Conservation (phyloP, 1,284 basidiomycete genomes). For the Microbotryum scabiosae region DNA sequence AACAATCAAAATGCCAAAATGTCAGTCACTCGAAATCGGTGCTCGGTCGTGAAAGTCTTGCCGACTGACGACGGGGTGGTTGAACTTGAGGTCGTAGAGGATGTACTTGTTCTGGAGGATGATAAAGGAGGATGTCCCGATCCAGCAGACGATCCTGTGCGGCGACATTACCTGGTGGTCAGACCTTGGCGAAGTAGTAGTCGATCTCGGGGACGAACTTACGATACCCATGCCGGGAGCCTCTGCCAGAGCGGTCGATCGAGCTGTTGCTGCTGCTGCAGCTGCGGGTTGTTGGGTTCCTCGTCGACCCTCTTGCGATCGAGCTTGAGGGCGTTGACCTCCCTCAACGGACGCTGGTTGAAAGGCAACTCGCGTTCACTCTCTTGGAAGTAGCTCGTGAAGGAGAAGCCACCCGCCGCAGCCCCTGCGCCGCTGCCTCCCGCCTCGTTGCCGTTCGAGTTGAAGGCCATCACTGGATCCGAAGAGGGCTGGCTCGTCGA, state of each 20-base stretch:
- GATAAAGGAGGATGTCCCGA: constrained; percentile 75
- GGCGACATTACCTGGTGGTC: neutral
- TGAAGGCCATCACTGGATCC: no score
- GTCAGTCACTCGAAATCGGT: neutral
- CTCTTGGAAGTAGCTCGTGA: constrained; percentile 12
- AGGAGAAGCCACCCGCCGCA: neutral
- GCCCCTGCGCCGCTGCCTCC: no score
- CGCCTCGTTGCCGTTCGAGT: no score
- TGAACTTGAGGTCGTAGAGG: constrained; percentile 72
- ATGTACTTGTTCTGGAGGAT: constrained; percentile 97
- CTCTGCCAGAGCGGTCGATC: constrained; percentile 23
- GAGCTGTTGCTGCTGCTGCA: neutral
- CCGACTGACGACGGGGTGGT: constrained; percentile 43
- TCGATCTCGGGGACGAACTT: neutral
- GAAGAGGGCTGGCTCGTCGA: no score
- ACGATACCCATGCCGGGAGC: constrained; percentile 26
- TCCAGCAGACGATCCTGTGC: constrained; percentile 51
- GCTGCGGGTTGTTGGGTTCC: neutral
- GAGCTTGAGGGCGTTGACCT: neutral
- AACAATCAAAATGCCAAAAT: constrained; percentile 11
- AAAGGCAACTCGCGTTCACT: constrained; percentile 12
- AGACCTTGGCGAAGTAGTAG: neutral
- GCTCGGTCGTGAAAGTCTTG: neutral
- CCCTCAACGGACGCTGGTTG: constrained; percentile 14
- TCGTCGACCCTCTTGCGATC: constrained; percentile 4